Conservation (phyloP, 139 green algal genomes). For the Haematococcus lacustris region DNA sequence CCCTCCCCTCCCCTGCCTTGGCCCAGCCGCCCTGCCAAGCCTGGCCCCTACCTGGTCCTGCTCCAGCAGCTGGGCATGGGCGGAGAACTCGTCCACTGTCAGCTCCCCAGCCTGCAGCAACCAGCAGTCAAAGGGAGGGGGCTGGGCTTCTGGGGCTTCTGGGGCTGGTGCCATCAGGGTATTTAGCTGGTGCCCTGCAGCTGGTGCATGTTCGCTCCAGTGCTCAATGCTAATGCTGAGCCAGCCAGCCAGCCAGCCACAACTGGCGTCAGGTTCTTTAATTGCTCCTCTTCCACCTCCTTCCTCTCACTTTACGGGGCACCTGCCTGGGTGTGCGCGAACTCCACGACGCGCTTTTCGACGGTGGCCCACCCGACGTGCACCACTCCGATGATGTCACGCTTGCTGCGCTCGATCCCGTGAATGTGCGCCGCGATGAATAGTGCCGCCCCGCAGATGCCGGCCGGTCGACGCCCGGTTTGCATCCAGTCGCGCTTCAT, state of each 20-base stretch:
- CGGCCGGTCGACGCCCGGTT: slow-evolving; percentile 80
- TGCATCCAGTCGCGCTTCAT: slow-evolving; percentile 99
- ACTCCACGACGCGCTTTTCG: slow-evolving; percentile 77
- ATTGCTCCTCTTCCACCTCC: slow-evolving; percentile 17
- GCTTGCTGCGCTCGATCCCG: slow-evolving; percentile 69
- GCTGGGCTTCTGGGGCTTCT: not conserved
- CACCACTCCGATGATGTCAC: slow-evolving; percentile 65
- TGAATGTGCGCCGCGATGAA: slow-evolving; percentile 91
- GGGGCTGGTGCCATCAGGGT: not conserved
- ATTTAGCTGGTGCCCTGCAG: not conserved
- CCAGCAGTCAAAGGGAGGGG: not conserved
- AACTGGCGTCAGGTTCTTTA: slow-evolving; percentile 9
- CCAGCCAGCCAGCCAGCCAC: too few species aligned
- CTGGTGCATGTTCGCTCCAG: not conserved
- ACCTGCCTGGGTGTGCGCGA: slow-evolving; percentile 34
- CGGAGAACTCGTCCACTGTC: not conserved
- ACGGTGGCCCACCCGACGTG: slow-evolving; percentile 89
- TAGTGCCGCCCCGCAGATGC: slow-evolving; percentile 92
- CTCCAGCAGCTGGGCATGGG: not conserved
- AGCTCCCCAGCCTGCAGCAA: not conserved
- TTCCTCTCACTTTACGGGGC: not conserved
- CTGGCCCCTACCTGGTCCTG: not conserved
- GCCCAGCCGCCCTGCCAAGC: too few species aligned
- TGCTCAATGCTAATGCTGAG: too few species aligned
- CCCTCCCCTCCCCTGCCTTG: too few species aligned